Conservation (phyloP, 139 green algal species). For the Chlamydomonas asymmetrica region DNA sequence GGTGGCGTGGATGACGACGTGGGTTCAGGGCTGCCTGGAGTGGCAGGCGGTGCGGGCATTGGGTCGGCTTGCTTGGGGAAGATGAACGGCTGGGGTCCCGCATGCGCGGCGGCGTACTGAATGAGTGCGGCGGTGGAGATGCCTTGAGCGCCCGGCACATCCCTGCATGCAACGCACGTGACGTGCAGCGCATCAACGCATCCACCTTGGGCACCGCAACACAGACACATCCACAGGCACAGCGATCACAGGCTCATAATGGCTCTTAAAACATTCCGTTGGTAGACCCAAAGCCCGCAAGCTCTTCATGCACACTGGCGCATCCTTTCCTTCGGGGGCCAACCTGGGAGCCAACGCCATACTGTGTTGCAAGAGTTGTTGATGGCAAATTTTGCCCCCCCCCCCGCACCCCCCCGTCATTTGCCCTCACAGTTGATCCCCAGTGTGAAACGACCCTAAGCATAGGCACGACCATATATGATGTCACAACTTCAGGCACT, state of each 20-base stretch:
- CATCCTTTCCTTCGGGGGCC: not conserved
- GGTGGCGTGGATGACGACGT: too few species aligned
- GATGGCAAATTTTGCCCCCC: not conserved
- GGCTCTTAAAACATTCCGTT: not conserved
- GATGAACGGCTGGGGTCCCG: too few species aligned
- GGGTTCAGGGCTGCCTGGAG: too few species aligned
- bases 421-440: slow-evolving; percentile 17
- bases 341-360: not conserved
- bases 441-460: too few species aligned
- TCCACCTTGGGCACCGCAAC: too few species aligned
- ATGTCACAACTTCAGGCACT: too few species aligned
- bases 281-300: not conserved
- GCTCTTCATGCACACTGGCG: not conserved
- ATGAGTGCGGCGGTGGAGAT: too few species aligned
- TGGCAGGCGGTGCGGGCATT: too few species aligned
- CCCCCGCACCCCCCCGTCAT: not conserved
- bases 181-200: not conserved
- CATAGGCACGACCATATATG: too few species aligned
- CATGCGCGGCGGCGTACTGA: too few species aligned
- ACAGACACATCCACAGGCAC: not conserved
- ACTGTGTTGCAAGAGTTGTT: not conserved
- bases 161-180: not conserved
- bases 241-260: not conserved
- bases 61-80: too few species aligned
- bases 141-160: not conserved